phyloP scores from a whole-genome alignment of 768 basidiomycete genomes.

The Agrocybe praecox region DNA sequence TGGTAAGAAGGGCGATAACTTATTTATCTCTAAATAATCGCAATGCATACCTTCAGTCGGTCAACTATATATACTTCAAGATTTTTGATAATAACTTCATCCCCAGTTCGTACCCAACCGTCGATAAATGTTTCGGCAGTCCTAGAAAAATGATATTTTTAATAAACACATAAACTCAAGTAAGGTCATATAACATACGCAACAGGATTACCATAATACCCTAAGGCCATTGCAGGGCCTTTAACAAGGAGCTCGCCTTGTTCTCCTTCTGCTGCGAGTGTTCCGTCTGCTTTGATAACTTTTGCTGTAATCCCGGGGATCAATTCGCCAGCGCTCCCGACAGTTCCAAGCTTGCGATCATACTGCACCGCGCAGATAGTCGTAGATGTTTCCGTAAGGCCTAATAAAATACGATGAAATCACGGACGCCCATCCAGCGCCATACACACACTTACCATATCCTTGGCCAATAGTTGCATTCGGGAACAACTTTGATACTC shows the following conservation, averaged over 20 bases:
- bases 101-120: conserved; percentile 71
- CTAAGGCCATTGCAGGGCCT: conserved; percentile 61
- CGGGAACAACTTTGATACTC: conserved; percentile 49
- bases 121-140: conserved; percentile 66
- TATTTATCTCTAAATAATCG: too few species aligned
- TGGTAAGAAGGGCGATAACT: background rate
- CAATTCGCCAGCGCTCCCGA: conserved; percentile 60
- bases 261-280: conserved; percentile 56
- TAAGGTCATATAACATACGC: conserved; percentile 44
- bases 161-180: background rate
- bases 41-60: conserved; percentile 64
- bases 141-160: conserved; percentile 30
- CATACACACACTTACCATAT: conserved; percentile 42
- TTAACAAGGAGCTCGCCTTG: conserved; percentile 63
- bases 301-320: conserved; percentile 58
- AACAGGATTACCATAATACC: conserved; percentile 57
- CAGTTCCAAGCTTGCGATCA: conserved; percentile 43
- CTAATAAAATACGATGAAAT: conserved; percentile 28
- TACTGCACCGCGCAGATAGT: conserved; percentile 50
- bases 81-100: conserved; percentile 69
- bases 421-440: background rate
- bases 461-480: conserved; percentile 68
- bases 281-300: conserved; percentile 61
- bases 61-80: conserved; percentile 73
- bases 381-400: conserved; percentile 66